Evolutionary conservation across 2,329 filamentous ascomycete genomes (phyloP).

Genomic region (Pestalotiopsis sp.): DNA sequence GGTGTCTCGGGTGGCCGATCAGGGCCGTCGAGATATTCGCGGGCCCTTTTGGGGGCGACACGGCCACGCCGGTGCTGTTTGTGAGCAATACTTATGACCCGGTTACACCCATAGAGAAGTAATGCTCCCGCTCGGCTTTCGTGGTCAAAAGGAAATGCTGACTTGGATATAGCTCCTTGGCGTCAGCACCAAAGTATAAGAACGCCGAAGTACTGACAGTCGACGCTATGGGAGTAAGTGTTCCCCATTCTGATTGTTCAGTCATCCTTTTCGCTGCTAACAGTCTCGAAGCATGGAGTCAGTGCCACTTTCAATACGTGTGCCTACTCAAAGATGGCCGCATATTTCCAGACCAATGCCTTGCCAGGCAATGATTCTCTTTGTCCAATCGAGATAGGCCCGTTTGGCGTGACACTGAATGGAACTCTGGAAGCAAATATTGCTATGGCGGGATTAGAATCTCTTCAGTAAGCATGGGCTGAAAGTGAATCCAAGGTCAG

Average conservation of each 20-base stretch:
- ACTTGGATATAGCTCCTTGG: constrained; percentile 5
- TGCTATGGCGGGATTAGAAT: neutral
- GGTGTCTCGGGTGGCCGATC: constrained; percentile 16
- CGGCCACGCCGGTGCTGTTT: constrained; percentile 17
- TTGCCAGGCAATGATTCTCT: constrained; percentile 16
- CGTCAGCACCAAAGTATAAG: constrained; percentile 14
- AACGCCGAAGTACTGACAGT: constrained; percentile 13
- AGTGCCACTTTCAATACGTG: constrained; percentile 6
- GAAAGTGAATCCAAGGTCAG: neutral
- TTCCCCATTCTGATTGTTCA: neutral
- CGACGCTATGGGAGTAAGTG: constrained; percentile 16
- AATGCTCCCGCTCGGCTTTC: neutral
- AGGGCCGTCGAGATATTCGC: constrained; percentile 15
- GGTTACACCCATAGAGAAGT: constrained; percentile 18
- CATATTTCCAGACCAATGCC: constrained; percentile 14
- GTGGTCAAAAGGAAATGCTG: neutral
- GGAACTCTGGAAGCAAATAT: constrained; percentile 13
- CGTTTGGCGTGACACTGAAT: constrained; percentile 9
- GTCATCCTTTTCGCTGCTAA: neutral
- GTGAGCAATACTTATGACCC: constrained; percentile 19
- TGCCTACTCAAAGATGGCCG: constrained; percentile 7
- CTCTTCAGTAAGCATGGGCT: neutral
- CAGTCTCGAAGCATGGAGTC: constrained; percentile 1
- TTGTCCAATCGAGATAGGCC: constrained; percentile 12
- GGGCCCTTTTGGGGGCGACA: constrained; percentile 16